Evolutionary conservation across 257 asterid species (phyloP), one percentile per base, ranked within the genome.

Genomic region (Handroanthus guayacan): DNA sequence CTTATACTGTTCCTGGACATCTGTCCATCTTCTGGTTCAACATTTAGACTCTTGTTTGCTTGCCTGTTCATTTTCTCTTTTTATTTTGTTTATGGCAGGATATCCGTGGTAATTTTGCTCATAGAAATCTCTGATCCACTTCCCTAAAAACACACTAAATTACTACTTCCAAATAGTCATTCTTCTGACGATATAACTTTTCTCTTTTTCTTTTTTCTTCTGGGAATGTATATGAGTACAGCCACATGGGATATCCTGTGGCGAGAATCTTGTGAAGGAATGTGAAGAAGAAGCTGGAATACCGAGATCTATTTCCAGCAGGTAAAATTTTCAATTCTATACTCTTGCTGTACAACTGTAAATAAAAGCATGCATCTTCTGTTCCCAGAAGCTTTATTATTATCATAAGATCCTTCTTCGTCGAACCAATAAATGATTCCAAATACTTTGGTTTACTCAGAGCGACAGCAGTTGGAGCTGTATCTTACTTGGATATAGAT

Each of bases 261-360:
- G 78, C 62, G 92, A 92, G 82, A 92, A 94, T 89, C 74, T 94
- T 69, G 84, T 87, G 69, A 94, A 94, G 86, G 99, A 94, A 85
- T 92, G 97, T 76, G 82, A 94, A 86, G 99, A 94, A 82, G 98
- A 94, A 81, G 99, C 99, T 38, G 96, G 97, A 55, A 92, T 94
- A 75, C 97, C 97, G 44, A 86, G 79, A 71, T 87, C 92, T 45
- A 78, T 94, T 74, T 88, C 95, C 70, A 76, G 86, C 81, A 81
- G 70, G 98, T 91, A 84, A 79, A 89, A 58, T 72, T 76, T 61
- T 67, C 76, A 66, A 62, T 61, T 38, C 58, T 71, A 25, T 65
- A 14, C 12, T 34, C 51, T 37, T 39, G 36, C 14, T 58, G 67
- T 51, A 71, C n/a, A 2, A 51, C 45, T 62, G 70, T 51, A 54